phyloP scores from a whole-genome alignment of 345 rosid genomes.

The Diplotaxis tenuifolia region DNA sequence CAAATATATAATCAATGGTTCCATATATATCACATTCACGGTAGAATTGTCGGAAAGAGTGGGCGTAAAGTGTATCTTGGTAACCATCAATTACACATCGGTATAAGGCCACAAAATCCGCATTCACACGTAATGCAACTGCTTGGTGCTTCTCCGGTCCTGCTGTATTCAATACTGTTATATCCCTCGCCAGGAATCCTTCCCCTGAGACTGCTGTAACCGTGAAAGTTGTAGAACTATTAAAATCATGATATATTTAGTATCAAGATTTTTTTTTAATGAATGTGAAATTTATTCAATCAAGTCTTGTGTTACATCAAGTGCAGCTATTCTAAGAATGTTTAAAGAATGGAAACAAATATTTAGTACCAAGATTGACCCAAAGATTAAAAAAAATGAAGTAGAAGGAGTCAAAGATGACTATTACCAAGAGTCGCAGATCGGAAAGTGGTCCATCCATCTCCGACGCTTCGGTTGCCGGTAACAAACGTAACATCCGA shows the following conservation, averaged over 20 bases:
- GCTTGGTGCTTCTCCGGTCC: slow-evolving; percentile 83
- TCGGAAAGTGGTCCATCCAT: slow-evolving; percentile 94
- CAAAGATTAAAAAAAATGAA: too few species aligned
- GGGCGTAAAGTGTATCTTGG: slow-evolving; percentile 73
- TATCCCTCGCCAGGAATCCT: slow-evolving; percentile 74
- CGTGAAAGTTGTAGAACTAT: not conserved
- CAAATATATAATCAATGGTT: slow-evolving; percentile 70
- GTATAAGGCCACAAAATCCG: slow-evolving; percentile 66
- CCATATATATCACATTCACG: slow-evolving; percentile 76
- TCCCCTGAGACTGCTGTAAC: slow-evolving; percentile 70
- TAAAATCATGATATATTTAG: too few species aligned
- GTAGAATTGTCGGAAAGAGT: slow-evolving; percentile 73
- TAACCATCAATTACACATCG: slow-evolving; percentile 58
- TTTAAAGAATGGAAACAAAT: too few species aligned
- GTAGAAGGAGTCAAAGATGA: not conserved
- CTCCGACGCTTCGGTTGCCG: slow-evolving; percentile 63
- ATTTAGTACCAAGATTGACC: too few species aligned
- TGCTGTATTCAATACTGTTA: slow-evolving; percentile 69
- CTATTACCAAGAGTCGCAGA: slow-evolving; percentile 83
- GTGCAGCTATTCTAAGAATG: too few species aligned
- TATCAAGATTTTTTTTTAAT: too few species aligned
- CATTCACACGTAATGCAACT: slow-evolving; percentile 65
- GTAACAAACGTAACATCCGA: slow-evolving; percentile 57
- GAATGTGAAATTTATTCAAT: too few species aligned
- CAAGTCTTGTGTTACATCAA: too few species aligned